Evolutionary conservation across 2,329 filamentous ascomycete genomes (phyloP).

Genomic region (Hypoxylon sp.): DNA sequence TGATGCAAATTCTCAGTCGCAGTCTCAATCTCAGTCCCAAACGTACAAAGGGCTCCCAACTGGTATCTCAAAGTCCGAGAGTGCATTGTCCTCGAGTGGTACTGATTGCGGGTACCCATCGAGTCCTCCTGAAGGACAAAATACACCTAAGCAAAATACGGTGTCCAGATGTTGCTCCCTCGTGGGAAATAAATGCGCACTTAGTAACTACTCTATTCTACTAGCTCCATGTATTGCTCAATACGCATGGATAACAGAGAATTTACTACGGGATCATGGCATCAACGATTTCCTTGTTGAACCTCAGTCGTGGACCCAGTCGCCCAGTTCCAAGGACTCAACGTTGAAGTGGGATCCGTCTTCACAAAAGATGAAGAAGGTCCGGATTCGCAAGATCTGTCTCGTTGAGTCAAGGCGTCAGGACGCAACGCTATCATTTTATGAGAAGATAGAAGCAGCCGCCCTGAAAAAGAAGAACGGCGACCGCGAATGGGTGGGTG

Average conservation of each 20-base stretch:
- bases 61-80: not conserved
- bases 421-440: constrained; percentile 54
- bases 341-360: constrained; percentile 21
- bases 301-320: constrained; percentile 55
- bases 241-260: constrained; percentile 56
- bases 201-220: constrained; percentile 58
- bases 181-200: constrained; percentile 56
- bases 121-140: not conserved
- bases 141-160: not conserved
- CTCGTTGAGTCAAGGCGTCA: constrained; percentile 59
- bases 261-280: constrained; percentile 61
- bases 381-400: constrained; percentile 53
- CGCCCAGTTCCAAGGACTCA: not conserved
- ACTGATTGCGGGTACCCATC: not conserved
- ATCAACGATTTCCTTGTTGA: constrained; percentile 56
- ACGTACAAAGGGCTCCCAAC: not conserved
- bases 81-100: not conserved
- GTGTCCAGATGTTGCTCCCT: constrained; percentile 52
- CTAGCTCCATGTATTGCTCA: constrained; percentile 60
- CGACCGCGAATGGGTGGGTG: constrained; percentile 57
- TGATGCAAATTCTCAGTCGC: constrained; percentile 32
- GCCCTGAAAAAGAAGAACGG: constrained; percentile 51
- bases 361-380: constrained; percentile 15
- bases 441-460: constrained; percentile 54
- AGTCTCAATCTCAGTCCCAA: constrained; percentile 6